Evolutionary conservation across 352 stramenopile species (phyloP).

Genomic region (Phytophthora cryptogea): DNA sequence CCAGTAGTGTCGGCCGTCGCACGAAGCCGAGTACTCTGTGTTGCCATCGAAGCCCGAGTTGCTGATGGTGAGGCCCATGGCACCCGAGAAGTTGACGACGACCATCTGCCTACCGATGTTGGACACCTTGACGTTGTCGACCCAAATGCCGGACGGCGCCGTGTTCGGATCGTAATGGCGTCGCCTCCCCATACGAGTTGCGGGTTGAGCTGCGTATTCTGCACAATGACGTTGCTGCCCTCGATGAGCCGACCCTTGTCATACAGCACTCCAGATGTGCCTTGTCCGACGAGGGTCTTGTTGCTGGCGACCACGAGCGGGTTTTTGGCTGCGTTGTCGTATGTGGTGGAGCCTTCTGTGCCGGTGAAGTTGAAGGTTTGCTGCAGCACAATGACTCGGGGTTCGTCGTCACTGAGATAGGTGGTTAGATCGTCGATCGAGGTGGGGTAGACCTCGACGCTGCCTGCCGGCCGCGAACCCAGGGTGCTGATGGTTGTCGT

Average conservation of each 20-base stretch:
- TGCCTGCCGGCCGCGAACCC: constrained; percentile 33
- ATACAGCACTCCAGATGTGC: constrained; percentile 37
- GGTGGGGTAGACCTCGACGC: constrained; percentile 32
- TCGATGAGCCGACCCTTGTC: constrained; percentile 43
- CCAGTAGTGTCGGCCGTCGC: constrained; percentile 53
- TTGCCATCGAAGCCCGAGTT: constrained; percentile 33
- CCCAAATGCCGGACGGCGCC: constrained; percentile 17
- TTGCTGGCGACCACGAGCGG: constrained; percentile 33
- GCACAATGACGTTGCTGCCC: constrained; percentile 54
- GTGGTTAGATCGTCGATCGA: constrained; percentile 33
- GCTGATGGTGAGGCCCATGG: constrained; percentile 44
- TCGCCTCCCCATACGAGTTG: constrained; percentile 22
- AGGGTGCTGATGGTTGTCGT: not conserved
- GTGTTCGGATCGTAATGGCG: constrained; percentile 22
- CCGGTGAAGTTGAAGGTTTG: constrained; percentile 42
- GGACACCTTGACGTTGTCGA: constrained; percentile 25
- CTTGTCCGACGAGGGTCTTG: constrained; percentile 52
- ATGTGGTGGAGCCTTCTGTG: constrained; percentile 46
- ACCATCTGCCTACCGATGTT: constrained; percentile 45
- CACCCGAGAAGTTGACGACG: constrained; percentile 38
- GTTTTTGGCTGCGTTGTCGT: constrained; percentile 43
- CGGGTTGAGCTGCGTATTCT: constrained; percentile 37
- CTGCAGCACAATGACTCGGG: constrained; percentile 45
- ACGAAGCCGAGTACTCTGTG: constrained; percentile 28
- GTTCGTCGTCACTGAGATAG: constrained; percentile 29